Base-by-base conservation (phyloP, 805 yeast species). In the Lachancea fermentati region DNA sequence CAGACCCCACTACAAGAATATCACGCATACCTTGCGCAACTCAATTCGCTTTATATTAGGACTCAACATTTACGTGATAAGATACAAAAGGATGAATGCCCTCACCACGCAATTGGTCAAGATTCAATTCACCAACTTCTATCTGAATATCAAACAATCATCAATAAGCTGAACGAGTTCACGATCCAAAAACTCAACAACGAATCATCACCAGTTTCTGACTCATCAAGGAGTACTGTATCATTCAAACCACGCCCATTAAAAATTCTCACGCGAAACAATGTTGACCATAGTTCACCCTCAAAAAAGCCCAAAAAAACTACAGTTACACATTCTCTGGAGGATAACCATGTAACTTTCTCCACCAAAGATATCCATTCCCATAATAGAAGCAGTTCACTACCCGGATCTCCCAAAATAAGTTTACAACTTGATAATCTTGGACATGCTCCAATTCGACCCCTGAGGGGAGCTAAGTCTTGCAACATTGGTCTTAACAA, bases 211-310 rank as follows among this genome's bases (percentile, higher is more conserved):
- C 53, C 55, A 4, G 33, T 43, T 9, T 51, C 58, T 1, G 42
- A 45, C 14, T 44, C 51, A n/a, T 43, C 53, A 7, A 42, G 26
- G 13, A 40, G 36, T n/a, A 13, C 39, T 13, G 31, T 42, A 3
- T 55, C 59, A 5, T 46, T 57, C 19, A 40, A 52, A 32, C 52
- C 50, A 19, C 49, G 48, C 36, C 62, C 65, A 12, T 42, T 60
- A 30, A 55, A 52, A 35, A 45, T 60, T 5, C 39, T 51, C 3
- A 47, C 49, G 31, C 50, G 55, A 30, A 45, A 37, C 51, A 46
- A 9, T 18, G 39, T 12, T 31, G 40, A 19, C 13, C 28, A 33
- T 14, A 18, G 15, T 12, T 16, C 26, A 7, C 32, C 18, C 15
- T 24, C 34, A 22, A 32, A 17, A 31, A 34, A 14, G 17, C 28